Conservation (phyloP, 139 green algal species). For the Limnomonas spitsbergensis region DNA sequence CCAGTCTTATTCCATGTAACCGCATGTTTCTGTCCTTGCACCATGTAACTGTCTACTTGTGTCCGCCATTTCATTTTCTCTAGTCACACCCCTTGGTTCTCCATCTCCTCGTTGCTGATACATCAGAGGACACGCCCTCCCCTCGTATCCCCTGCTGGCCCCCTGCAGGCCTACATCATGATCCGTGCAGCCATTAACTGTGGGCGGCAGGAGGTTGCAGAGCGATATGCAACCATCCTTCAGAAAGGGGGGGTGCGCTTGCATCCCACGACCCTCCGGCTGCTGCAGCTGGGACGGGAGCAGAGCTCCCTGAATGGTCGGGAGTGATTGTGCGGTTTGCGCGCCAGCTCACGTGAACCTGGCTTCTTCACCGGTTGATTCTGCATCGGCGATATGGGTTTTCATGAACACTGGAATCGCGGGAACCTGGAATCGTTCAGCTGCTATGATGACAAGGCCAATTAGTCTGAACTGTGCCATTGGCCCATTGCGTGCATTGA, state of each 20-base stretch:
- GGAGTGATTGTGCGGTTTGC: background rate
- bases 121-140: too few species aligned
- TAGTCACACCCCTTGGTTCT: too few species aligned
- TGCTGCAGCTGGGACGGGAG: background rate
- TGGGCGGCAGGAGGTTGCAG: constrained; percentile 22
- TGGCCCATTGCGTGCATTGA: too few species aligned
- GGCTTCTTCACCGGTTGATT: background rate
- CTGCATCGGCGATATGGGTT: background rate
- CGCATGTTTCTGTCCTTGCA: background rate
- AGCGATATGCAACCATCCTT: constrained; percentile 28
- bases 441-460: too few species aligned
- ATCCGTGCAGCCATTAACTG: constrained; percentile 32
- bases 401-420: too few species aligned
- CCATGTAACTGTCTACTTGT: background rate
- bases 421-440: too few species aligned
- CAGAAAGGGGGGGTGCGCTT: constrained; percentile 19
- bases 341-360: background rate
- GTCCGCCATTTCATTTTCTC: too few species aligned
- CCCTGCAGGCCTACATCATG: constrained; percentile 30
- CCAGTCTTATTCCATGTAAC: background rate
- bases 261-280: background rate
- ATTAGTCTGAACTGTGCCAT: too few species aligned
- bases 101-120: too few species aligned
- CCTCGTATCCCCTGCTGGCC: too few species aligned
- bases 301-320: background rate